Evolutionary conservation across 176 grass and related monocot species (phyloP), one percentile per base, ranked within the genome.

Genomic region (Aegilops umbellulata): DNA sequence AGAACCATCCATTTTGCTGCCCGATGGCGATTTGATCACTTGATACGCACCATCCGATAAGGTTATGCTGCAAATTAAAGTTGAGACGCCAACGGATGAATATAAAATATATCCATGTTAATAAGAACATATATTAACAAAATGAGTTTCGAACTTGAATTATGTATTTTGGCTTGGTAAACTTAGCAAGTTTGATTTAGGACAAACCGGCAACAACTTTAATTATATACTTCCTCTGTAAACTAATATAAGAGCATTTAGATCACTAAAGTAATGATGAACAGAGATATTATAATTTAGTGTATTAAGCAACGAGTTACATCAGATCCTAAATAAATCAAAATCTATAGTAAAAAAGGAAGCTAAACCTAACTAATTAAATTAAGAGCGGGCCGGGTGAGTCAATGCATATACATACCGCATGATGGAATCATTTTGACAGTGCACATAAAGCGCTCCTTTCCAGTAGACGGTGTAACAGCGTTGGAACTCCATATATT

Each of bases 401-500:
- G 38, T 39, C 2, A 39, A 39, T 39, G 38, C 38, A 39, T 39
- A 42, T 42, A 32, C 29, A 17, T 67, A 73, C 69, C 69, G 19
- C 69, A 42, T 41, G 7, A 73, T n/a, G 35, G 11, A 73, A n/a
- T n/a, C n/a, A 14, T 73, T 73, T 42, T 14, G 36, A 6, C 36
- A 41, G 0, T 46, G 69, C 20, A 44, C 1, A 7, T 73, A 73
- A 44, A 73, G 38, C 22, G 69, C 22, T 15, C 69, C 69, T 24
- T 16, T n/a, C 69, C 38, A 46, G 22, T 73, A 73, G 38, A 44
- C 22, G 13, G 23, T 10, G n/a, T 73, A 46, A 23, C 10, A 11
- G 14, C 4, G 10, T 7, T 44, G 5, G 4, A 14, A 39, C 0
- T 9, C 0, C 1, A 0, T 1, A 23, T 14, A 13, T 7, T 22